Evolutionary conservation across 805 yeast genomes (phyloP), one percentile per base, ranked within the genome.

Genomic region (Tetrapisispora arboricola): DNA sequence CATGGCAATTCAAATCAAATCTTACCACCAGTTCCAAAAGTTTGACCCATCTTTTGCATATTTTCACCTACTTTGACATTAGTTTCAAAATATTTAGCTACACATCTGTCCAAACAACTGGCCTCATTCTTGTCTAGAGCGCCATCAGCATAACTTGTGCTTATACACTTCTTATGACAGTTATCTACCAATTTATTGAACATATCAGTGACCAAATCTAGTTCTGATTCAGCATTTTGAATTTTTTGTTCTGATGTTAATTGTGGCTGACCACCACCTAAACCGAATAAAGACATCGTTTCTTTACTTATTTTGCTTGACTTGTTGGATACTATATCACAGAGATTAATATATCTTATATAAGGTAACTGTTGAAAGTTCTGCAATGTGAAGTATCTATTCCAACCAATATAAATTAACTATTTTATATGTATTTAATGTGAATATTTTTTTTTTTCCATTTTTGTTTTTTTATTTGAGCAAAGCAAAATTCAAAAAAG

Each of bases 161-260:
- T 36, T 60, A 87, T 82, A 69, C 97, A 88, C 68, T 88, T 88
- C 51, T 68, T 64, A 65, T 88, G 92, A 63, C 97, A 88, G 52
- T 85, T 81, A 55, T 81, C 88, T 19, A 87, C 94, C 55, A 88
- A 71, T 56, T 80, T 75, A 76, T 90, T 90, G 77, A 90, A 90
- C 96, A 90, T 87, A 53, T 92, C 95, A 30, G 96, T 88, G 53
- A 90, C 95, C 79, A 92, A 82, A 64, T 90, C 98, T 51, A 90
- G 74, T 66, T 90, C 98, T 43, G 95, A 84, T 68, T 90, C 97
- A 39, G 98, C 98, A 50, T 95, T 95, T 56, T 73, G 73, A 46
- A 84, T 71, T 63, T 84, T 84, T 62, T 81, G 87, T 49, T 80
- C 82, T 31, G 86, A 73, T 20, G 82, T 70, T 49, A 78, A 58